A percentile compares a stretch with the other conserved stretches of the same genome.
Conservation (phyloP, 768 basidiomycete genomes). For the Boletus rex-veris region DNA sequence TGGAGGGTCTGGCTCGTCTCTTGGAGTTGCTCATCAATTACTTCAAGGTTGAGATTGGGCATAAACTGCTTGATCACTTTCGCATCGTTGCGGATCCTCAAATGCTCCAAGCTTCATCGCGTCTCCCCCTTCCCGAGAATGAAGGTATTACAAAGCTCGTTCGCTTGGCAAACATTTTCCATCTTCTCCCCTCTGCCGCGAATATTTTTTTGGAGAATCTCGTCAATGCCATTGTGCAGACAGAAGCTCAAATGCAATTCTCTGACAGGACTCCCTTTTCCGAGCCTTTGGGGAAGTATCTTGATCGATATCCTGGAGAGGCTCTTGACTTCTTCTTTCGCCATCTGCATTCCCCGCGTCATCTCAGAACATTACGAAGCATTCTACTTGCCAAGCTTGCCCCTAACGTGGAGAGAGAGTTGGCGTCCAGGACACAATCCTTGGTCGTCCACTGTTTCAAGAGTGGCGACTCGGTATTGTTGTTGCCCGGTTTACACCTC, state of each 20-base stretch:
- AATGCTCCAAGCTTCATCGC: slow-evolving; percentile 75
- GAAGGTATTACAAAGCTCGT: slow-evolving; percentile 92
- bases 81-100: slow-evolving; percentile 87
- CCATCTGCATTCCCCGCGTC: slow-evolving; percentile 72
- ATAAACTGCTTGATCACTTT: slow-evolving; percentile 96
- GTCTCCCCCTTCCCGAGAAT: slow-evolving; percentile 78
- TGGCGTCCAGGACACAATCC: slow-evolving; percentile 54
- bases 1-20: slow-evolving; percentile 91
- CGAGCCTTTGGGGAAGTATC: slow-evolving; percentile 83
- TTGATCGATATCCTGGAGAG: slow-evolving; percentile 85
- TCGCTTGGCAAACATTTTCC: slow-evolving; percentile 95
- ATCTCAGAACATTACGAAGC: slow-evolving; percentile 79
- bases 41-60: slow-evolving; percentile 99
- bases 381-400: slow-evolving; percentile 79
- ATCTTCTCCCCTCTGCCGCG: slow-evolving; percentile 89
- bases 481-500: slow-evolving; percentile 71
- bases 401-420: slow-evolving; percentile 66
- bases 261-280: slow-evolving; percentile 90
- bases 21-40: slow-evolving; percentile 95
- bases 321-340: slow-evolving; percentile 82
- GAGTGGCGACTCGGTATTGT: slow-evolving; percentile 45
- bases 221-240: slow-evolving; percentile 86
- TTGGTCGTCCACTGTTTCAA: slow-evolving; percentile 53
- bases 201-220: slow-evolving; percentile 87
- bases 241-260: slow-evolving; percentile 88